A percentile compares a stretch with the other conserved stretches of the same genome.
phyloP scores from a whole-genome alignment of 2,329 filamentous ascomycete species.

The Aaosphaeria arxii region DNA sequence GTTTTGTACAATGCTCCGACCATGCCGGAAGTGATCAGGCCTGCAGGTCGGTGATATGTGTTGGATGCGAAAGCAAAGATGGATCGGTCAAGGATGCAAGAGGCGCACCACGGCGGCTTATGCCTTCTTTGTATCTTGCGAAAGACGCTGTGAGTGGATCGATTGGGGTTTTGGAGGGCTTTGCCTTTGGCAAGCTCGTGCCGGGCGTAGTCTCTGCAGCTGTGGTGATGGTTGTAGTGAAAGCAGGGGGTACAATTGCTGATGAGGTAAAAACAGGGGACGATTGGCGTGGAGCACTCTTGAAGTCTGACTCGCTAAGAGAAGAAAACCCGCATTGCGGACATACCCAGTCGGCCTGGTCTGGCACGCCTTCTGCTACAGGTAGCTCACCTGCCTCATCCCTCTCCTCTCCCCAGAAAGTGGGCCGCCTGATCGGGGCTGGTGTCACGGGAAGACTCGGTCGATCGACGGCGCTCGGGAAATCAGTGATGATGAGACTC shows the following conservation, averaged over 20 bases:
- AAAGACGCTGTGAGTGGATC: not conserved
- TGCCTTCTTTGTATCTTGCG: constrained; percentile 10
- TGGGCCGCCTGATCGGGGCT: constrained; percentile 69
- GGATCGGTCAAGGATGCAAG: constrained; percentile 28
- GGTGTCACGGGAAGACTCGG: constrained; percentile 90
- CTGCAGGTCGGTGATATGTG: constrained; percentile 1
- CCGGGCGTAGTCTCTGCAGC: constrained; percentile 1
- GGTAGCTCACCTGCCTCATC: constrained; percentile 62
- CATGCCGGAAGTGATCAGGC: no score
- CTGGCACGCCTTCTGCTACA: constrained; percentile 76
- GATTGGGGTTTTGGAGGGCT: not conserved
- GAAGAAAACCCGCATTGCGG: constrained; percentile 38
- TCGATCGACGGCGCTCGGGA: constrained; percentile 76
- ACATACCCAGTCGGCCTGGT: constrained; percentile 94
- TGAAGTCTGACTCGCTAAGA: constrained; percentile 27
- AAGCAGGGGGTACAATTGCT: constrained; percentile 12
- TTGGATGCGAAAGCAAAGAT: constrained; percentile 9
- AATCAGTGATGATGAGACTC: constrained; percentile 76
- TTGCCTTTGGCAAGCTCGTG: not conserved
- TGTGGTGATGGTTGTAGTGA: constrained; percentile 7
- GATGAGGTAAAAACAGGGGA: constrained; percentile 16
- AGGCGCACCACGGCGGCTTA: constrained; percentile 23
- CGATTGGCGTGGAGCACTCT: constrained; percentile 14
- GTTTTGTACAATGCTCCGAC: constrained; percentile 7
- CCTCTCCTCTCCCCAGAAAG: constrained; percentile 64